Percentiles rank a stretch among this genome's conserved stretches.
These are phyloP conservation scores for Penicillium freii DNA, from an alignment of 2,329 filamentous ascomycete genomes.

Conservation along the genomic window DNA sequence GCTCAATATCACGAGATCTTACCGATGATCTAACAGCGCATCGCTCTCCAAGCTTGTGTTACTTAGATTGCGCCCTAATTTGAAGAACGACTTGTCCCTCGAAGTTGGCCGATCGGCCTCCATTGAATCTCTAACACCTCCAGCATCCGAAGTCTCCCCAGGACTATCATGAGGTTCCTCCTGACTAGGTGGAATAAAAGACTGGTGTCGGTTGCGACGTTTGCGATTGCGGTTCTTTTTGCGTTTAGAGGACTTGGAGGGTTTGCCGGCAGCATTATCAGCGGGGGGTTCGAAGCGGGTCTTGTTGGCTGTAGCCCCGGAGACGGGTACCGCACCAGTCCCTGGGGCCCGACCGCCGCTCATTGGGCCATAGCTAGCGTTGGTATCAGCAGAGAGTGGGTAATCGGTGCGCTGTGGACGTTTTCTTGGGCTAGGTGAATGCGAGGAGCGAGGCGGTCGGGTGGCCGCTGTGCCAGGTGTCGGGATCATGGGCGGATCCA, in stretches of 20 bases:
- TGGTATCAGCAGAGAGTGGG: conserved; percentile 21
- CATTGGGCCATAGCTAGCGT: conserved; percentile 22
- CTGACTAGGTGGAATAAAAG: conserved; percentile 62
- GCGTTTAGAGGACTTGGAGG: conserved; percentile 31
- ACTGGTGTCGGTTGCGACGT: conserved; percentile 77
- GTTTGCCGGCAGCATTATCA: conserved; percentile 20
- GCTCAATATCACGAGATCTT: conserved; percentile 23
- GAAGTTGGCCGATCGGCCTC: conserved; percentile 27
- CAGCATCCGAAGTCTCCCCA: conserved; percentile 52
- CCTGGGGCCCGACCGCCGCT: conserved; percentile 13
- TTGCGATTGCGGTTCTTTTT: conserved; percentile 75
- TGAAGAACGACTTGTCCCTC: conserved; percentile 52
- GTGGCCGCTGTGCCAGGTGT: conserved; percentile 7
- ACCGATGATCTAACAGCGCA: conserved; percentile 82
- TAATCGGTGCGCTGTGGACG: conserved; percentile 18
- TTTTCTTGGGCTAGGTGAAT: conserved; percentile 15
- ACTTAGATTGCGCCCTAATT: conserved; percentile 63
- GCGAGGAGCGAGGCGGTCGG: conserved; percentile 11
- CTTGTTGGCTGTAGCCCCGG: conserved; percentile 18
- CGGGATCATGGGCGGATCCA: conserved; percentile 17
- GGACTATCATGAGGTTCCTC: conserved; percentile 52
- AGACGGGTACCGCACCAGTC: conserved; percentile 12
- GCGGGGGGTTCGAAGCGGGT: conserved; percentile 24
- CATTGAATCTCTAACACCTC: conserved; percentile 32
- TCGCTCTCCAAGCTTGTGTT: conserved; percentile 87